Percentiles rank a stretch among this genome's conserved stretches.
These are phyloP conservation scores for Suillus hirtellus DNA, from an alignment of 768 basidiomycete species.

Conservation along the genomic window DNA sequence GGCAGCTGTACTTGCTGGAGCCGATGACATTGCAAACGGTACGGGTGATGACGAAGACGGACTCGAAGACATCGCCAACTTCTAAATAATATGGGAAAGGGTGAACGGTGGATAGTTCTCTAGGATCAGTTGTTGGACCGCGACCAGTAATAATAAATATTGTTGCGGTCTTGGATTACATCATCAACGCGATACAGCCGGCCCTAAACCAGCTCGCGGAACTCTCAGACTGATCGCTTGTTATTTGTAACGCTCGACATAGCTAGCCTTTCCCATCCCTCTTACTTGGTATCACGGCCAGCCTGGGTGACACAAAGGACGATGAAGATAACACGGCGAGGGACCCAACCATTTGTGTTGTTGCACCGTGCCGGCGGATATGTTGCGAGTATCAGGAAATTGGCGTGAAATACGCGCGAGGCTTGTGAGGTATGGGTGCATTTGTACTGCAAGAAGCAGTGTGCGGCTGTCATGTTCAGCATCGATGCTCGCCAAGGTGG, in stretches of 20 bases:
- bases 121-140: background rate
- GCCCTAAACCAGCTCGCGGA: slow-evolving; percentile 19
- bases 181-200: slow-evolving; percentile 27
- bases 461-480: background rate
- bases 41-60: slow-evolving; percentile 18
- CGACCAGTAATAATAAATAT: slow-evolving; percentile 2
- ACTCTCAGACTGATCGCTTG: too few species aligned
- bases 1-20: slow-evolving; percentile 25
- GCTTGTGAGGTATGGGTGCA: background rate
- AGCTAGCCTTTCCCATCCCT: background rate
- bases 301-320: too few species aligned
- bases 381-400: too few species aligned
- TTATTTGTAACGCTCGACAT: background rate
- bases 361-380: too few species aligned
- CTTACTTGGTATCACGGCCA: background rate
- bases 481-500: background rate
- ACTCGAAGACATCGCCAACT: slow-evolving; percentile 24
- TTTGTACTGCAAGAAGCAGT: background rate
- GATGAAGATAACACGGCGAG: too few species aligned
- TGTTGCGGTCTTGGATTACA: slow-evolving; percentile 19
- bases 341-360: too few species aligned
- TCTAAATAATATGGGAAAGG: background rate
- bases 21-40: slow-evolving; percentile 20
- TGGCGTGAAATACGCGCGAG: too few species aligned
- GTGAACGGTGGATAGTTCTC: background rate